Evolutionary conservation across 1,284 basidiomycete species (phyloP).

Genomic region (Melanopsichium pennsylvanicum): DNA sequence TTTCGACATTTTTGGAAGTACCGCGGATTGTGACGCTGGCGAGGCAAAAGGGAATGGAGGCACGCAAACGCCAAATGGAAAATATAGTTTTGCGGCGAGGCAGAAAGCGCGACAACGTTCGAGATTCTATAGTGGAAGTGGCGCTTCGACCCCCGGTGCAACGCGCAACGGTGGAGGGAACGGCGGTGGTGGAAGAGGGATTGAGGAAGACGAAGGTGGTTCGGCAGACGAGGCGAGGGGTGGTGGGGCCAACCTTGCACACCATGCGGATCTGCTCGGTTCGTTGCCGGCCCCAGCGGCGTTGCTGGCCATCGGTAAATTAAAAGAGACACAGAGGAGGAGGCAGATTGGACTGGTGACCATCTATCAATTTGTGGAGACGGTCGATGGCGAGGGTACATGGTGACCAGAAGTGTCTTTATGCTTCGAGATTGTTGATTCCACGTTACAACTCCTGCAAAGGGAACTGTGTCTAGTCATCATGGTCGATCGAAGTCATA

Average conservation of each 20-base stretch:
- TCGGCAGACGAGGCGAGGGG: slow-evolving; percentile 6
- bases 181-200: neutral
- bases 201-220: slow-evolving; percentile 2
- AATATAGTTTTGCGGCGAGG: slow-evolving; percentile 15
- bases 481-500: too few relatives aligned
- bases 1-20: slow-evolving; percentile 29
- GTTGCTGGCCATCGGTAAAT: slow-evolving; percentile 24
- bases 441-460: too few relatives aligned
- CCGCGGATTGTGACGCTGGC: slow-evolving; percentile 1
- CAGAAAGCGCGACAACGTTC: slow-evolving; percentile 15
- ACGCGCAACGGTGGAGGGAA: neutral
- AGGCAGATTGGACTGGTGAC: slow-evolving; percentile 23
- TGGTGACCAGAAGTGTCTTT: too few relatives aligned
- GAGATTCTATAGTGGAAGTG: slow-evolving; percentile 39
- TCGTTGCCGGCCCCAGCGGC: slow-evolving; percentile 35
- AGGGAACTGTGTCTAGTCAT: too few relatives aligned
- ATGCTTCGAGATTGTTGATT: too few relatives aligned
- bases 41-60: slow-evolving; percentile 7
- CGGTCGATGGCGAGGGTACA: neutral
- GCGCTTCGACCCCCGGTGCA: slow-evolving; percentile 33
- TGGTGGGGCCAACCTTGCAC: slow-evolving; percentile 7
- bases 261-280: slow-evolving; percentile 41
- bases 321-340: slow-evolving; percentile 23
- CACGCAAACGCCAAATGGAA: slow-evolving; percentile 12
- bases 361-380: slow-evolving; percentile 38